These are phyloP conservation scores for Mycena galopus DNA, from an alignment of 768 basidiomycete genomes.

Conservation along the genomic window DNA sequence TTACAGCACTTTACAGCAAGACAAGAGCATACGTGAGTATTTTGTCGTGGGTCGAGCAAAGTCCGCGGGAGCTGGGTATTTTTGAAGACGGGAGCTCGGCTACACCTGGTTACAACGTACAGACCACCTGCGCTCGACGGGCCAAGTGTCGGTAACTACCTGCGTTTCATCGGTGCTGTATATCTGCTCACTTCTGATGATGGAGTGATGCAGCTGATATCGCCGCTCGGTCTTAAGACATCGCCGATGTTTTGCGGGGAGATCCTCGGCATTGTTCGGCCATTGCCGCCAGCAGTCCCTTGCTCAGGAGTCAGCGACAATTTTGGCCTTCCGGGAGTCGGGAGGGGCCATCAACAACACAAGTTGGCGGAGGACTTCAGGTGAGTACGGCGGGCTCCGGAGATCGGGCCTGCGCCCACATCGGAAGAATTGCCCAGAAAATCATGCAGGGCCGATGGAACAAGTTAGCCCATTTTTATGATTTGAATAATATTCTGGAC, in stretches of 20 bases:
- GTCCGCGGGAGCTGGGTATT: too few species aligned
- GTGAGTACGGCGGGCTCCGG: background rate
- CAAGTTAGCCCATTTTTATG: background rate
- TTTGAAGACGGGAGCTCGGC: too few species aligned
- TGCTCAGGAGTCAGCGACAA: background rate
- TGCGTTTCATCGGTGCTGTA: background rate
- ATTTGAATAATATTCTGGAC: background rate
- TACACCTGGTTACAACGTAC: too few species aligned
- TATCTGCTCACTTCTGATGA: background rate
- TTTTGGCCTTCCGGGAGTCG: too few species aligned
- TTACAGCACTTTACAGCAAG: too few species aligned
- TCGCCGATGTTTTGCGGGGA: slow-evolving; percentile 9
- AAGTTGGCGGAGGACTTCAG: too few species aligned
- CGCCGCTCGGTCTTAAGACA: background rate
- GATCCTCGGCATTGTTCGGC: slow-evolving; percentile 5
- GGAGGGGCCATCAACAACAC: background rate
- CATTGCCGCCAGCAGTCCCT: background rate
- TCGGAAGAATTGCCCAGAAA: background rate
- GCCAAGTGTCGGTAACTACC: background rate
- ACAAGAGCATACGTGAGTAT: too few species aligned
- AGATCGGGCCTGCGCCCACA: background rate
- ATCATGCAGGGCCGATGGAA: background rate
- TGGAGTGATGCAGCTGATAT: background rate
- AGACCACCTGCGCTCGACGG: too few species aligned
- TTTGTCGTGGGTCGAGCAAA: too few species aligned